Evolutionary conservation across 306 rosid species (phyloP).

Genomic region (Pterocarpus macrocarpus): DNA sequence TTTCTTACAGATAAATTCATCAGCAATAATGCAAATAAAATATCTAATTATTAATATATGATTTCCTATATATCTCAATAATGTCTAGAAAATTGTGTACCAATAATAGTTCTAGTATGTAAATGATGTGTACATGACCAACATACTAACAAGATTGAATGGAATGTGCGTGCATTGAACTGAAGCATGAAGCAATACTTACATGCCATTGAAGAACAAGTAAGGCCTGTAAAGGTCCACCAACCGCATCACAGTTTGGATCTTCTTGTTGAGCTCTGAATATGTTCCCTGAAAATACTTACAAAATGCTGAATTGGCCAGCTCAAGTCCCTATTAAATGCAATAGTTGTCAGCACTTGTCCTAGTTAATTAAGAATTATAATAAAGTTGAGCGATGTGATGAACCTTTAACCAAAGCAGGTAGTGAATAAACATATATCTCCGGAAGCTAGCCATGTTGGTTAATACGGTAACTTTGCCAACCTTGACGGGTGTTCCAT

Average conservation of each 20-base stretch:
- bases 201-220: constrained; percentile 84
- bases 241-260: constrained; percentile 70
- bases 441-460: constrained; percentile 71
- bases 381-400: not conserved
- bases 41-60: too few species aligned
- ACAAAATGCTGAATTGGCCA: constrained; percentile 74
- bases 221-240: constrained; percentile 83
- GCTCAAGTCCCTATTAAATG: constrained; percentile 63
- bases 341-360: not conserved
- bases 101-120: too few species aligned
- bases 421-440: constrained; percentile 80
- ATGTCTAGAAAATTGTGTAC: too few species aligned
- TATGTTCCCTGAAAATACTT: constrained; percentile 63
- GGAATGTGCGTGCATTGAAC: not conserved
- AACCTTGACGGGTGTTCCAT: constrained; percentile 75
- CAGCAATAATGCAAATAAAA: too few species aligned
- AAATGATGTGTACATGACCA: too few species aligned
- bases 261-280: constrained; percentile 60
- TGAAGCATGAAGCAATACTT: constrained; percentile 45
- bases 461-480: constrained; percentile 49
- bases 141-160: too few species aligned
- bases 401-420: constrained; percentile 68
- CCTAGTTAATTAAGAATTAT: not conserved
- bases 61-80: too few species aligned
- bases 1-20: too few species aligned